Conservation (phyloP, 192 early-diverging fungal genomes). For the Umbelopsis vinacea region DNA sequence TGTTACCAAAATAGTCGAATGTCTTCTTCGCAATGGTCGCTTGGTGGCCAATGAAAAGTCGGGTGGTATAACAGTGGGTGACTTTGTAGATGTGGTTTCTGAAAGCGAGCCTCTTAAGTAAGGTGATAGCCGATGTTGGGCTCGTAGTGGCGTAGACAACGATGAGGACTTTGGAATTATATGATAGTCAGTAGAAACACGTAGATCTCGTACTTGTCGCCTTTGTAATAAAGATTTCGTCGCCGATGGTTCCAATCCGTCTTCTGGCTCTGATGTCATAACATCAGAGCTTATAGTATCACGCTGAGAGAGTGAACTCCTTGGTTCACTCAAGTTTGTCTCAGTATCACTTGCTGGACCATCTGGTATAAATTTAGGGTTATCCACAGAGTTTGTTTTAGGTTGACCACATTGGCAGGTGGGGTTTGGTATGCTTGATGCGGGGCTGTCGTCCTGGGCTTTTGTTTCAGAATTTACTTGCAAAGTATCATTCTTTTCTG, state of each 20-base stretch:
- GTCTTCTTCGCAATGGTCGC: not conserved
- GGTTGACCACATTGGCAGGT: too few relatives aligned
- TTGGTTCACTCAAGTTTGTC: not conserved
- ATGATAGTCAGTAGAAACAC: not conserved
- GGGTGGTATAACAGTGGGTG: slow-evolving; percentile 1
- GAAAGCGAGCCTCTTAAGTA: slow-evolving; percentile 9
- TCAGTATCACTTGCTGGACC: not conserved
- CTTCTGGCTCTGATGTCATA: not conserved
- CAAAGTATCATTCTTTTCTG: not conserved
- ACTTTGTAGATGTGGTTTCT: slow-evolving; percentile 4
- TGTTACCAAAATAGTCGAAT: not conserved
- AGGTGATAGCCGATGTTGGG: not conserved
- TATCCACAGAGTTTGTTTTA: not conserved
- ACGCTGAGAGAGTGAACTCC: not conserved
- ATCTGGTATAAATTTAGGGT: slow-evolving; percentile 1
- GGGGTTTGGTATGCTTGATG: too few relatives aligned
- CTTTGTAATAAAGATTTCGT: not conserved
- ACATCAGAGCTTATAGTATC: not conserved
- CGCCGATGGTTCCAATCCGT: not conserved
- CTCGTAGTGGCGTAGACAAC: not conserved
- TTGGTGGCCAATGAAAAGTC: not conserved
- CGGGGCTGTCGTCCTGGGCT: not conserved
- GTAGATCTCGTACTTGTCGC: slow-evolving; percentile 1
- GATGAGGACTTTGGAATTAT: not conserved
- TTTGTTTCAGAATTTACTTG: not conserved